Evolutionary conservation across 2,329 filamentous ascomycete genomes (phyloP), one percentile per base, ranked within the genome.

Genomic region (Claviceps purpurea): DNA sequence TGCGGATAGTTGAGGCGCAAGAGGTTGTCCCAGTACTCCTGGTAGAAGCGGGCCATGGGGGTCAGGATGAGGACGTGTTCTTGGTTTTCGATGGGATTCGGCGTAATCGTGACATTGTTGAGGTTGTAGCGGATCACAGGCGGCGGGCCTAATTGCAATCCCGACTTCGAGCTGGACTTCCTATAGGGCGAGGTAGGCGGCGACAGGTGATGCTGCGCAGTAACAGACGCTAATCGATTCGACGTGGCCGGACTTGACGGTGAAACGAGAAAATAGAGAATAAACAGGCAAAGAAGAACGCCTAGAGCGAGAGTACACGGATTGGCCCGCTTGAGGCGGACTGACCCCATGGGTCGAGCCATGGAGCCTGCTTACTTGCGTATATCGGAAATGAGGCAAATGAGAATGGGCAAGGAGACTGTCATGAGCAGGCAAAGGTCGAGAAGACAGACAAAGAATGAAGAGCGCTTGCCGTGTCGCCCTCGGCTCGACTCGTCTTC

Each of bases 1-100:
- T 96, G 93, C 3, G 93, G 93, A 66, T 97, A 98, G 62, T 71
- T 78, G 52, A 98, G 77, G 64, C 81, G 81, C 59, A 90, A 67
- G 30, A 98, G 75, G 62, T 97, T 98, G 67, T 94, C 85, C 91
- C 93, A 98, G 73, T 97, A 98, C 59, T 79, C 83, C 61, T 87
- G 84, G 69, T 96, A 97, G 75, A 97, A 98, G 56, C 87, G 82
- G 37, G 89, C 86, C 70, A 98, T 83, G 10, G 93, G 93, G 1
- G 93, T 96, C 55, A 98, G 78, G 64, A 98, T 87, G 52, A 98
- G 82, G 54, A 98, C 77, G 50, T 84, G 85, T 72, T 98, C 93
- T 58, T 81, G 74, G 65, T 95, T 93, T 56, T 76, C 79, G 49
- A 89, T 73, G 1, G 93, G 88, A 57, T 86, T 78, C 50, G 76